Base-by-base conservation (phyloP, 1,284 basidiomycete species). In the Waitea zeae region DNA sequence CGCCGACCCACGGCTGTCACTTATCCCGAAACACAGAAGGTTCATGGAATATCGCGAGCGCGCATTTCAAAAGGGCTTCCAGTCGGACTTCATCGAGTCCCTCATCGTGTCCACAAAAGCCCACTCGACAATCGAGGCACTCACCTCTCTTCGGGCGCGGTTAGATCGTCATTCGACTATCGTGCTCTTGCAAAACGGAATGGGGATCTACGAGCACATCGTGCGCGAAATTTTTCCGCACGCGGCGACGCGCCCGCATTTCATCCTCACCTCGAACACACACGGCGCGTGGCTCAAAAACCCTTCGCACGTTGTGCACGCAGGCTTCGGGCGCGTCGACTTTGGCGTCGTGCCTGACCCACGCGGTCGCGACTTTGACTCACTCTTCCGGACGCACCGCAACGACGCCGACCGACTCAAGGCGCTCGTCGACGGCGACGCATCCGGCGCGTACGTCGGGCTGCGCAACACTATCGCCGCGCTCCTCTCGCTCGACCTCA, bases 121-220 rank as follows among this genome's bases (percentile, higher is more conserved):
- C 1, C 64, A 75, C 14, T 59, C 70, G 11, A 81, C 81, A 0
- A 34, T 75, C 1, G 44, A 51, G 1, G 75, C 79, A 3, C 48
- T 97, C 20, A 53, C 58, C 17, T 49, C 56, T 3, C 64, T 97
- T 33, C 53, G 67, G 4, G 68, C 68, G 6, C 71, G 88, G 14
- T 54, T 96, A 18, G 64, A 66, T 3, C 54, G 67, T 0, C 52
- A 67, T 35, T 81, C 78, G 30, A 95, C 90, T 17, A 72, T 97
- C 42, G 82, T 93, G 1, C 68, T 98, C 4, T 55, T 95, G 34
- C 86, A 95, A 50, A 96, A 96, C 51, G 92, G 78, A 51, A 62
- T 95, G 76, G 92, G 89, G 12, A 62, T 93, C 12, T 82, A 90
- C 52, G 90, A 97, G 46, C 58, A 72, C 41, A 62, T 96, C 35